Percentiles rank a stretch among this genome's conserved stretches.
Conservation (phyloP, 106 monocot species). For the Dactylorhiza incarnata region DNA sequence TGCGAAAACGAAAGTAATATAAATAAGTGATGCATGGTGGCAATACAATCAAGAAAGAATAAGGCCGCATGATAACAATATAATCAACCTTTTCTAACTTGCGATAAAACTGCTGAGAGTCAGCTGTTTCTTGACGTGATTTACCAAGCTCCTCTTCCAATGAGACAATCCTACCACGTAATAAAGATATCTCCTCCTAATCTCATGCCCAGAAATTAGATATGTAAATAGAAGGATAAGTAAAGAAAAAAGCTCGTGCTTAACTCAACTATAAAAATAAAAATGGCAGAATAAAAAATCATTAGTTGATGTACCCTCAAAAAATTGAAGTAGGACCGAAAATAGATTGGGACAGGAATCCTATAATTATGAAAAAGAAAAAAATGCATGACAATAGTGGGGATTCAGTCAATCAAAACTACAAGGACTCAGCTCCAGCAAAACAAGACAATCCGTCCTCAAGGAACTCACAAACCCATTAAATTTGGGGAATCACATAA, state of each 20-base stretch:
- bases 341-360: too few relatives aligned
- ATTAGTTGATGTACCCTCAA: too few relatives aligned
- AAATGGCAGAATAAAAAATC: too few relatives aligned
- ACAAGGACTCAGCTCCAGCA: too few relatives aligned
- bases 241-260: neutral
- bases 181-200: conserved; percentile 67
- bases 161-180: conserved; percentile 53
- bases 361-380: neutral
- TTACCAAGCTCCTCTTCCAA: conserved; percentile 75
- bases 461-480: too few relatives aligned
- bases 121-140: conserved; percentile 50
- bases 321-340: too few relatives aligned
- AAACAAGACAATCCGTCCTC: too few relatives aligned
- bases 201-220: conserved; percentile 3
- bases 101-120: conserved; percentile 26
- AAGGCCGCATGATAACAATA: neutral
- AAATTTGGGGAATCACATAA: too few relatives aligned
- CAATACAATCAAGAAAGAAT: conserved; percentile 5
- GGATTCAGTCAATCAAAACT: neutral
- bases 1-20: conserved; percentile 14
- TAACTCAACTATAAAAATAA: neutral
- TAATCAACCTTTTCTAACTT: conserved; percentile 64
- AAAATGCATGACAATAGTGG: neutral
- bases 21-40: conserved; percentile 5
- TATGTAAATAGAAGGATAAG: conserved; percentile 3